Percentiles rank a stretch among this genome's conserved stretches.
phyloP scores from a whole-genome alignment of 768 basidiomycete genomes.

The Pleurotus djamor region DNA sequence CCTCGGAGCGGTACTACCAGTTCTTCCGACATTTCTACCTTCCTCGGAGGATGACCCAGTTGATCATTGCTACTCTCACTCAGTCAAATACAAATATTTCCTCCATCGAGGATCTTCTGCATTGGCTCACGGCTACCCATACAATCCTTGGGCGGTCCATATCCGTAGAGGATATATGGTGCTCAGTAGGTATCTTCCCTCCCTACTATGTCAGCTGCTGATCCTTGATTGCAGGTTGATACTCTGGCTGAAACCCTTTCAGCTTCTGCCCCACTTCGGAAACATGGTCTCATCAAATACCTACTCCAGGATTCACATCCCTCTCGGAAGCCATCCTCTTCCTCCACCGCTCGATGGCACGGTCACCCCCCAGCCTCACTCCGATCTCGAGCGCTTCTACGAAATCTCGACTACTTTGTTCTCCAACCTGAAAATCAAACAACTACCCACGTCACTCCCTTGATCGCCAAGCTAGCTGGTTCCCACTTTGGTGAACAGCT shows the following conservation, averaged over 20 bases:
- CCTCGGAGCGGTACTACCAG: slow-evolving; percentile 41
- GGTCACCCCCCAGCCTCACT: slow-evolving; percentile 4
- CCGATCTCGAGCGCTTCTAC: slow-evolving; percentile 20
- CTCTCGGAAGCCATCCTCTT: not conserved
- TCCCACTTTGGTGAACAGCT: slow-evolving; percentile 55
- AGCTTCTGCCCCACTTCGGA: not conserved
- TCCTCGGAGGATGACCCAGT: slow-evolving; percentile 49
- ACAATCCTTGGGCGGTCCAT: slow-evolving; percentile 1
- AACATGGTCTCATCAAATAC: slow-evolving; percentile 19
- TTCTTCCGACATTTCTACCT: slow-evolving; percentile 48
- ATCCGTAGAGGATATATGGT: slow-evolving; percentile 1
- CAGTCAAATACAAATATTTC: slow-evolving; percentile 23
- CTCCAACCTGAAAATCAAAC: slow-evolving; percentile 52
- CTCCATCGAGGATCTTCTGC: slow-evolving; percentile 31
- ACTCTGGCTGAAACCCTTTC: too few species aligned
- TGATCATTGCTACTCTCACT: slow-evolving; percentile 38
- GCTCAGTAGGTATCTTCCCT: not conserved
- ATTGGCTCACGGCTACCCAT: slow-evolving; percentile 23
- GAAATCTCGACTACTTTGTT: slow-evolving; percentile 55
- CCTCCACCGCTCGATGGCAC: slow-evolving; percentile 1
- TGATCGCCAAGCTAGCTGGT: slow-evolving; percentile 47
- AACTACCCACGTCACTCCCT: slow-evolving; percentile 61
- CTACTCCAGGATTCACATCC: slow-evolving; percentile 13
- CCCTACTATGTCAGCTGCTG: too few species aligned
- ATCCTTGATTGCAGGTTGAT: not conserved